Base-by-base conservation (phyloP, 2,329 filamentous ascomycete genomes). In the Neonectria hederae region DNA sequence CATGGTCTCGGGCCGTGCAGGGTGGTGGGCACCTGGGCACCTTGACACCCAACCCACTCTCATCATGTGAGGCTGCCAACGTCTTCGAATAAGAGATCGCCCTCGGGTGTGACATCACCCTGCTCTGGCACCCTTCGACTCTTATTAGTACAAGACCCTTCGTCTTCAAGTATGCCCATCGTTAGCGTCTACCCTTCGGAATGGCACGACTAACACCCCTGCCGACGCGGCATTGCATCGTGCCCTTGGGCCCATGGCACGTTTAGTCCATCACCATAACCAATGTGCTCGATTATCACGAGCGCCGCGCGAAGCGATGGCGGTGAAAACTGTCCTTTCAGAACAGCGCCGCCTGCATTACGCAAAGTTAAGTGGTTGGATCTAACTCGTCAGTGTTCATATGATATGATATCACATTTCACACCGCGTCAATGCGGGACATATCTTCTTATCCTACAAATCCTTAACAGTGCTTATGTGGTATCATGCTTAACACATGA, bases 101-200 rank as follows among this genome's bases (percentile, higher is more conserved):
- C 30, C 22, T 22, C 43, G 49, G 54, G 21, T 55, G 63, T 65
- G 63, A 65, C 59, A 62, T 55, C 54, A 52, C 63, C 49, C 24
- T 30, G 49, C 40, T 48, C 43, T 40, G 42, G 28, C 49, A 54
- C 30, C 28, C 51, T 5, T 17, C 38, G 11, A 22, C 35, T n/a
- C 21, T 43, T 59, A 35, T 43, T 59, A 35, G 49, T 28, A 42
- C 40, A 28, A 54, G 48, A 46, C 32, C 55, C 55, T 59, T 55
- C 51, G 49, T 42, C 42, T 30, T 62, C 42, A 17, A 30, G 51
- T 48, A 54, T 52, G 48, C 54, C 52, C 54, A 54, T 46, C 51
- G 19, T 28, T 32, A 59, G 63, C 63, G 59, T 62, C 59, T 65
- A 62, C 55, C 45, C n/a, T 48, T 40, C 43, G 14, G 21, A 51